Evolutionary conservation across 192 early-diverging fungal genomes (phyloP).

Genomic region (Coemansia sp.): DNA sequence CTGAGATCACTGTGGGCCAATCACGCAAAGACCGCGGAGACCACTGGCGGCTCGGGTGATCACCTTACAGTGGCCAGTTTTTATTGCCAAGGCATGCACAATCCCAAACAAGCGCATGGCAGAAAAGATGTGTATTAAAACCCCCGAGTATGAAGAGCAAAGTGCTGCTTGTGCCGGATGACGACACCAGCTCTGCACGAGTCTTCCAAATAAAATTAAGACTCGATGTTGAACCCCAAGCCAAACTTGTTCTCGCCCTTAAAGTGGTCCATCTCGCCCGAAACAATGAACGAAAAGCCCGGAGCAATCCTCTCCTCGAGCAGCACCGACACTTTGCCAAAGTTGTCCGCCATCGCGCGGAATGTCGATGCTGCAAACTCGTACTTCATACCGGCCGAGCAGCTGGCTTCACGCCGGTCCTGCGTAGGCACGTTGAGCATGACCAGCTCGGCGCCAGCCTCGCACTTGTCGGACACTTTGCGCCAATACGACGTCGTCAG

Average conservation of each 20-base stretch:
- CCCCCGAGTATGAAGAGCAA: neutral
- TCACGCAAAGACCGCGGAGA: constrained; percentile 7
- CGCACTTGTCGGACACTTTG: constrained; percentile 88
- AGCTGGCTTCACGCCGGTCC: constrained; percentile 82
- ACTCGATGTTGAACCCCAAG: constrained; percentile 83
- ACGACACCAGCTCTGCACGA: neutral
- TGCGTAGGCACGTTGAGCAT: constrained; percentile 61
- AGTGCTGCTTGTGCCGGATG: neutral
- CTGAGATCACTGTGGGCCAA: constrained; percentile 11
- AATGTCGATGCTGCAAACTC: constrained; percentile 91
- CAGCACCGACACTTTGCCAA: constrained; percentile 82
- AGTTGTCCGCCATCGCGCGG: constrained; percentile 87
- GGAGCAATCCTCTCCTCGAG: constrained; percentile 96
- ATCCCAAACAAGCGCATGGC: neutral
- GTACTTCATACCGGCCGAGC: constrained; percentile 95
- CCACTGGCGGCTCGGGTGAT: neutral
- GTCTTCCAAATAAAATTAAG: constrained; percentile 53
- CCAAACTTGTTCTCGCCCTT: constrained; percentile 86
- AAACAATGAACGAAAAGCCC: constrained; percentile 84
- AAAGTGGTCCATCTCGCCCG: constrained; percentile 95
- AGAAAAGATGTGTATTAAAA: constrained; percentile 8
- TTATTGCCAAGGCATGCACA: neutral
- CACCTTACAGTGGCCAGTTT: neutral
- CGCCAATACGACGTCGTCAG: constrained; percentile 87
- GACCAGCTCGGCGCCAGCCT: constrained; percentile 90